Percentiles rank a stretch among this genome's conserved stretches.
Evolutionary conservation across 192 early-diverging fungal genomes (phyloP).

Genomic region (Gaertneriomyces semiglobifer): DNA sequence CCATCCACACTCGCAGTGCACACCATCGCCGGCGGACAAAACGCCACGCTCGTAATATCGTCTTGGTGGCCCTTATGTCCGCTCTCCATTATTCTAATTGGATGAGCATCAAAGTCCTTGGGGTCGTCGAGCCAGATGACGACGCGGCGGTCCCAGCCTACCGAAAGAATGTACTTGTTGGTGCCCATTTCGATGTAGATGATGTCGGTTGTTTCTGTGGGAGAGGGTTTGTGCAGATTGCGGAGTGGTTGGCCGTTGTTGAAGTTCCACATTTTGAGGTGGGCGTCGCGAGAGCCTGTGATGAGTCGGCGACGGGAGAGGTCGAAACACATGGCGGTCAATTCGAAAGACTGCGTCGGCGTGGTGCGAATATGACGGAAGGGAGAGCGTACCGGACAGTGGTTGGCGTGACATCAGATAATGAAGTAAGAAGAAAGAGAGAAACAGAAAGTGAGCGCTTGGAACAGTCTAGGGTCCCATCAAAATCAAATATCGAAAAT

Average conservation of each 20-base stretch:
- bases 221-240: conserved; percentile 49
- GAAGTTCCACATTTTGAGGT: conserved; percentile 63
- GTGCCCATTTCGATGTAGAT: conserved; percentile 59
- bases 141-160: conserved; percentile 61
- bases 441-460: too few species aligned
- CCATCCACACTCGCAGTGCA: conserved; percentile 47
- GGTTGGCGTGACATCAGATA: too few species aligned
- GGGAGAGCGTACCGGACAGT: too few species aligned
- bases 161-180: conserved; percentile 55
- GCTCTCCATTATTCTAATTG: conserved; percentile 46
- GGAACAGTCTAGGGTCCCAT: too few species aligned
- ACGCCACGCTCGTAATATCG: conserved; percentile 53
- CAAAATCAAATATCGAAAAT: too few species aligned
- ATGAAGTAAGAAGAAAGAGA: too few species aligned
- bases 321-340: conserved; percentile 65
- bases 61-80: conserved; percentile 44
- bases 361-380: too few species aligned
- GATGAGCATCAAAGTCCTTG: conserved; percentile 48
- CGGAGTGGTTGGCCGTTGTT: conserved; percentile 64
- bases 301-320: conserved; percentile 50
- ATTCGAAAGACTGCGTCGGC: conserved; percentile 33
- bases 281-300: conserved; percentile 55
- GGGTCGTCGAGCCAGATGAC: conserved; percentile 58
- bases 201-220: conserved; percentile 51
- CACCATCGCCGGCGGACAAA: conserved; percentile 47